A percentile compares a stretch with the other conserved stretches of the same genome.
Conservation (phyloP, 2,329 filamentous ascomycete species). For the Cyanodermella asteris region DNA sequence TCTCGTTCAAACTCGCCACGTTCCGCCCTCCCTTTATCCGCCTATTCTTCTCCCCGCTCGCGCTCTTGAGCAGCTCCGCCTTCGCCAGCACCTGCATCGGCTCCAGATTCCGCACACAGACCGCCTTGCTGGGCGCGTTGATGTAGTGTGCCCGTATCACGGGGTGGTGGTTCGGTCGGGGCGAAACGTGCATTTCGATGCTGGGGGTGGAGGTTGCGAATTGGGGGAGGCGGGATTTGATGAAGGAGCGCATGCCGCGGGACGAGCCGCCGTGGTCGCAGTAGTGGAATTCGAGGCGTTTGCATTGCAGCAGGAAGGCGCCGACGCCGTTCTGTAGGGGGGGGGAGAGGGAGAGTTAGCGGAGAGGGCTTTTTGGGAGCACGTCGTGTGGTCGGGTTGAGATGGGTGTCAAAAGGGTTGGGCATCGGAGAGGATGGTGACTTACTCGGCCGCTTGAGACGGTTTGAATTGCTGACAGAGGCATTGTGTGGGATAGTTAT, state of each 20-base stretch:
- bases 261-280: slow-evolving; percentile 93
- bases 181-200: slow-evolving; percentile 80
- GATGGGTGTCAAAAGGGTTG: too few species aligned
- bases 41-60: slow-evolving; percentile 27
- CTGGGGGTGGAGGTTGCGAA: slow-evolving; percentile 69
- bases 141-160: slow-evolving; percentile 79
- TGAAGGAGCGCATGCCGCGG: slow-evolving; percentile 76
- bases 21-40: slow-evolving; percentile 29
- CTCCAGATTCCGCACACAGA: slow-evolving; percentile 76
- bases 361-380: too few species aligned
- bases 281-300: slow-evolving; percentile 86
- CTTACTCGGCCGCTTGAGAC: too few species aligned
- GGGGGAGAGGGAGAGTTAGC: too few species aligned
- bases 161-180: slow-evolving; percentile 73
- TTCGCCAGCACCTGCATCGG: slow-evolving; percentile 64
- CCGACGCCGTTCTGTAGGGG: slow-evolving; percentile 82
- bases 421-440: too few species aligned
- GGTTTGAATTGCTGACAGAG: too few species aligned
- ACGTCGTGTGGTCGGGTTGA: too few species aligned
- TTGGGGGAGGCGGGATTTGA: slow-evolving; percentile 50
- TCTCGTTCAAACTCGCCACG: slow-evolving; percentile 39
- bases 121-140: slow-evolving; percentile 65
- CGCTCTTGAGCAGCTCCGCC: slow-evolving; percentile 27
- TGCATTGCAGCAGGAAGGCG: slow-evolving; percentile 93
- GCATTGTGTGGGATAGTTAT: too few species aligned